Percentiles rank a stretch among this genome's conserved stretches.
phyloP scores from a whole-genome alignment of 257 asterid genomes.

The Solanum ossicruentum region DNA sequence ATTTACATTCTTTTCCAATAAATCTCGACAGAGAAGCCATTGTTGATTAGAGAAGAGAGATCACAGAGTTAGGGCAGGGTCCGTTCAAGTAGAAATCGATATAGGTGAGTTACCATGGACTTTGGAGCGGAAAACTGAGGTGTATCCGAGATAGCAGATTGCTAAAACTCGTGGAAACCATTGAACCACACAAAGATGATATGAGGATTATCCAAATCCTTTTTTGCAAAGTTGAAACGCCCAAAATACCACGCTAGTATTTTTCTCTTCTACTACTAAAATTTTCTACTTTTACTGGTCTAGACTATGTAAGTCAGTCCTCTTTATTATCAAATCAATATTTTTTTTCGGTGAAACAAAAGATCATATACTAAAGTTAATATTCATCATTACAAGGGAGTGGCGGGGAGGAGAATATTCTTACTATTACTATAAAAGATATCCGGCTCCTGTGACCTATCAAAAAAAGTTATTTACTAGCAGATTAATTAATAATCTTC shows the following conservation, averaged over 20 bases:
- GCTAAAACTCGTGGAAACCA: conserved; percentile 10
- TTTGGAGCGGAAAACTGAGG: background rate
- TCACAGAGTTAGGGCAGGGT: background rate
- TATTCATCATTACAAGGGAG: too few species aligned
- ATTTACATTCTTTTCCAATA: conserved; percentile 16
- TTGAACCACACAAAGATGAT: conserved; percentile 7
- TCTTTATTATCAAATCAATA: too few species aligned
- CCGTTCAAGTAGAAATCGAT: background rate
- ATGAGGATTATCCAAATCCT: background rate
- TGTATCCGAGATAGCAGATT: conserved; percentile 1
- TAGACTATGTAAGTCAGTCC: too few species aligned
- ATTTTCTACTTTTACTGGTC: too few species aligned
- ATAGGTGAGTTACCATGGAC: background rate
- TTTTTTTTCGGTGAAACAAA: too few species aligned
- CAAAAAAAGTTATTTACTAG: too few species aligned
- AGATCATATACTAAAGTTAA: too few species aligned
- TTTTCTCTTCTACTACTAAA: too few species aligned
- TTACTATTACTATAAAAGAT: too few species aligned
- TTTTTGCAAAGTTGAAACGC: background rate
- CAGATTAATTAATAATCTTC: too few species aligned
- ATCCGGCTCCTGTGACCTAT: too few species aligned
- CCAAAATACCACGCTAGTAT: background rate
- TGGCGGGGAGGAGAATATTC: too few species aligned
- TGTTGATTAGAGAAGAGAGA: background rate
- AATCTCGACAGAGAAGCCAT: conserved; percentile 35